phyloP scores from a whole-genome alignment of 306 rosid genomes.

The Arachis hypogaea region DNA sequence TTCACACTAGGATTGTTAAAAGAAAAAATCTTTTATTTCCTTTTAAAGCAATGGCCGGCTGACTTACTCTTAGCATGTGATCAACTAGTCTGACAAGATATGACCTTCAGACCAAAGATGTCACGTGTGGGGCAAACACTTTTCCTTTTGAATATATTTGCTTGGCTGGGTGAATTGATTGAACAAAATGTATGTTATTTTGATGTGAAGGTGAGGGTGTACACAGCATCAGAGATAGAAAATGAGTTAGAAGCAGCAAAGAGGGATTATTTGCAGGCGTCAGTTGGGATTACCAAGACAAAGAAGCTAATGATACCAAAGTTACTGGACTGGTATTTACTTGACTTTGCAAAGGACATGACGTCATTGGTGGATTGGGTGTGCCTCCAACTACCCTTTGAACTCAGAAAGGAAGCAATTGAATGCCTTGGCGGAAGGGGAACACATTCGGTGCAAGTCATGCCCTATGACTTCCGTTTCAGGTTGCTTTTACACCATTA shows the following conservation, averaged over 20 bases:
- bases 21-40: too few relatives aligned
- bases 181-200: background rate
- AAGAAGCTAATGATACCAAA: slow-evolving; percentile 74
- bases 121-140: background rate
- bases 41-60: background rate
- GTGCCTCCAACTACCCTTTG: slow-evolving; percentile 76
- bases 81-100: background rate
- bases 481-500: slow-evolving; percentile 64
- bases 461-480: slow-evolving; percentile 81
- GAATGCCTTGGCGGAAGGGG: slow-evolving; percentile 69
- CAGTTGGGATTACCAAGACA: slow-evolving; percentile 66
- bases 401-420: slow-evolving; percentile 65
- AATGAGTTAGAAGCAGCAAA: slow-evolving; percentile 81
- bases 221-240: slow-evolving; percentile 70
- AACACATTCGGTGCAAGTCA: slow-evolving; percentile 67
- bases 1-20: too few relatives aligned
- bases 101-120: background rate
- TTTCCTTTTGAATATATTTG: too few relatives aligned
- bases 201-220: slow-evolving; percentile 75
- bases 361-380: slow-evolving; percentile 82
- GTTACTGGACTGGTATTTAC: slow-evolving; percentile 84
- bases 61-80: background rate
- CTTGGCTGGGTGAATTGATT: too few relatives aligned
- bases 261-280: slow-evolving; percentile 77
- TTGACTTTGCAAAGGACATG: slow-evolving; percentile 90